Base-by-base conservation (phyloP, 441 rosid genomes). In the Adansonia rubrostipa region DNA sequence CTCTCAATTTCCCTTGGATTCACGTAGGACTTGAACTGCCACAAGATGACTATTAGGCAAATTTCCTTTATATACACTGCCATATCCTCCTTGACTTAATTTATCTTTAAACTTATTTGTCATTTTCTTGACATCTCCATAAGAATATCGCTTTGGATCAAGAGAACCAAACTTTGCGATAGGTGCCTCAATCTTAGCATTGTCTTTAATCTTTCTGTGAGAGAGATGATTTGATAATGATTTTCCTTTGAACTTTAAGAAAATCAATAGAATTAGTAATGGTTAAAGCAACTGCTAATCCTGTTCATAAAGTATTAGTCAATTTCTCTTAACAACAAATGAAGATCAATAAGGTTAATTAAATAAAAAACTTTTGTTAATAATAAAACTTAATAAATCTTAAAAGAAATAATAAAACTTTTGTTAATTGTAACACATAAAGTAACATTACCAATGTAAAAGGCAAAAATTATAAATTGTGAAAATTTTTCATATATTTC, bases 21-120 rank as follows among this genome's bases (percentile, higher is more conserved):
- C 67, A 9, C 8, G 58, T 11, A 85, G 71, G 40, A 88, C 53
- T 68, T 87, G 86, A 17, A 87, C 85, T 0, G 86, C 88, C 13
- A 85, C 89, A 9, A 19, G 54, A 13, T 56, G 40, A 6, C 82
- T 84, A 9, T 84, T 86, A 1, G 44, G 0, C 22, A 84, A 75
- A 4, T 51, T 79, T 24, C 90, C 92, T 73, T 71, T 78, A 47
- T 87, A 89, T 1, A 86, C 69, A 15, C 13, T 40, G 0, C 69
- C 69, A 64, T 15, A 64, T 64, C 69, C 69, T 64, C 69, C 69
- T 40, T 64, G 24, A 7, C 69, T 48, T 40, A 64, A n/a, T 40
- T 64, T 64, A 15, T 64, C 13, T 15, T 3, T 40, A 6, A 64
- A 64, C 3, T 64, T 64, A n/a, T 64, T 36, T 1, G 50, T 64